A percentile compares a stretch with the other conserved stretches of the same genome.
Evolutionary conservation across 192 early-diverging fungal species (phyloP).

Genomic region (Podochytrium sp.): DNA sequence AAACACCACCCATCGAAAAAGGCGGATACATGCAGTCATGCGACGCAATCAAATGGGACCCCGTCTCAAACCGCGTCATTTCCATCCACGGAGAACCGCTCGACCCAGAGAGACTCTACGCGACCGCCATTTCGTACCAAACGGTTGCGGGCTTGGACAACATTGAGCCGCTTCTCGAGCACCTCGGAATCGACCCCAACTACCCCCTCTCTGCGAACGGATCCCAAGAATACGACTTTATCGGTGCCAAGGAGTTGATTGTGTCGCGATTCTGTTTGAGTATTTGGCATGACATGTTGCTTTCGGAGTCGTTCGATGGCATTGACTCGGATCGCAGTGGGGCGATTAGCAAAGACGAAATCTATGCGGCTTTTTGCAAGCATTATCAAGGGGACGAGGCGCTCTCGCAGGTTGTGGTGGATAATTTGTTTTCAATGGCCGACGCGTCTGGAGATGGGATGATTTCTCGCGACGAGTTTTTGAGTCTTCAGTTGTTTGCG

Average conservation of each 20-base stretch:
- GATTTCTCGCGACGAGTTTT: slow-evolving; percentile 6
- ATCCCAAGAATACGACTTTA: slow-evolving; percentile 1
- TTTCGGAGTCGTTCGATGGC: background rate
- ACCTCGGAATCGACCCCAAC: background rate
- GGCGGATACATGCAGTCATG: slow-evolving; percentile 18
- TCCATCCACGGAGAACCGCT: slow-evolving; percentile 6
- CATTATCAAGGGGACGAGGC: slow-evolving; percentile 7
- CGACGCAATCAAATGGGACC: slow-evolving; percentile 17
- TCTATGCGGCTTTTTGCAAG: background rate
- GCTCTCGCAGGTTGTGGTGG: background rate
- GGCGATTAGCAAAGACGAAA: background rate
- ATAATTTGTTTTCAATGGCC: slow-evolving; percentile 21
- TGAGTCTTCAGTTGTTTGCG: background rate
- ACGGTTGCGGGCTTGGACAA: slow-evolving; percentile 8
- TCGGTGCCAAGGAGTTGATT: slow-evolving; percentile 21
- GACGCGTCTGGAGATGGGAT: slow-evolving; percentile 2
- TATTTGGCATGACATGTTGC: slow-evolving; percentile 11
- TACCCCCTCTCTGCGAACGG: background rate
- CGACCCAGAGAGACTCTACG: background rate
- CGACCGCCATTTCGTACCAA: slow-evolving; percentile 1
- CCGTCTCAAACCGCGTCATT: background rate
- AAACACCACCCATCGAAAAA: slow-evolving; percentile 20
- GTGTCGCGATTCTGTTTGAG: slow-evolving; percentile 12
- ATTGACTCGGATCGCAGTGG: background rate
- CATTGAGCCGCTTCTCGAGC: slow-evolving; percentile 9